phyloP scores from a whole-genome alignment of 1,284 basidiomycete genomes.

The Cryptococcus wingfieldii region DNA sequence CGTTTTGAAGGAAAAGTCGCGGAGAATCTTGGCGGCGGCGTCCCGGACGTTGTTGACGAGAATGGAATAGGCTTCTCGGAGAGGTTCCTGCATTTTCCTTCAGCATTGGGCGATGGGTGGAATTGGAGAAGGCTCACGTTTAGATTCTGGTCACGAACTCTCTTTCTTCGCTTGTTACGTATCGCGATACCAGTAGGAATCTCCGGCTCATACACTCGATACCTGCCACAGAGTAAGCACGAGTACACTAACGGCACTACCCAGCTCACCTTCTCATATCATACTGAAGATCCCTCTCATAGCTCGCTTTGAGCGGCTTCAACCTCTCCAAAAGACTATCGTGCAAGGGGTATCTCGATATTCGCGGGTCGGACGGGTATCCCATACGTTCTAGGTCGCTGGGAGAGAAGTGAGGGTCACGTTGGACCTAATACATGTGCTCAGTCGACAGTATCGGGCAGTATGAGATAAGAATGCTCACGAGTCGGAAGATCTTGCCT shows the following conservation, averaged over 20 bases:
- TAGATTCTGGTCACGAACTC: constrained; percentile 34
- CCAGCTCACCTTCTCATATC: constrained; percentile 31
- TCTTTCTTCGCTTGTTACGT: constrained; percentile 34
- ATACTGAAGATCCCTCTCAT: constrained; percentile 33
- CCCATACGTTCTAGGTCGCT: constrained; percentile 21
- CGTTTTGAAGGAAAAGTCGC: constrained; percentile 16
- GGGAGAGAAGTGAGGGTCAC: constrained; percentile 31
- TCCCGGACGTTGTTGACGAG: constrained; percentile 23
- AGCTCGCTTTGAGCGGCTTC: constrained; percentile 31
- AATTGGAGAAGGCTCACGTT: constrained; percentile 17
- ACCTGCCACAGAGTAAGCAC: constrained; percentile 13
- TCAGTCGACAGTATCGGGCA: background rate
- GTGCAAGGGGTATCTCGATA: constrained; percentile 23
- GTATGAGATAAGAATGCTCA: constrained; percentile 6
- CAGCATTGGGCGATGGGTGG: background rate
- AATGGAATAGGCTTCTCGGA: constrained; percentile 28
- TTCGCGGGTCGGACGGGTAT: constrained; percentile 23
- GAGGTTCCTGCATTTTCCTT: constrained; percentile 26
- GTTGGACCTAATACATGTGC: constrained; percentile 23
- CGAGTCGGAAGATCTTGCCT: constrained; percentile 41
- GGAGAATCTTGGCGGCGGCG: constrained; percentile 15
- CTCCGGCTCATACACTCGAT: constrained; percentile 37
- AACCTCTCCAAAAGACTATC: constrained; percentile 25
- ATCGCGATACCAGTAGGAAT: constrained; percentile 35
- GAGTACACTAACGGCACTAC: no score